These are phyloP conservation scores for Metarhizium guizhouense DNA, from an alignment of 2,329 filamentous ascomycete species.

Conservation along the genomic window DNA sequence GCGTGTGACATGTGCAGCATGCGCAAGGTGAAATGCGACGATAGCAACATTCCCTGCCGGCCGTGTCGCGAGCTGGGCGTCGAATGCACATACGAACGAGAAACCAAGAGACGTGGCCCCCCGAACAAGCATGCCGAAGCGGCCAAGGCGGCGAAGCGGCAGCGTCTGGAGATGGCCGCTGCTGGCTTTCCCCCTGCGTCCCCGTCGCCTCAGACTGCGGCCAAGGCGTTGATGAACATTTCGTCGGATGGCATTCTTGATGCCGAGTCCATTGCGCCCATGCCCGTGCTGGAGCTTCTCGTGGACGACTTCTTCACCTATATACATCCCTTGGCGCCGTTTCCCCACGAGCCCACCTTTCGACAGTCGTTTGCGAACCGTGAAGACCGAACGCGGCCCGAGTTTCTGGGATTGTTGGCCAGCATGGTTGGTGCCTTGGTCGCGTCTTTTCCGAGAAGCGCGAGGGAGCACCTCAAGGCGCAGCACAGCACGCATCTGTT, in stretches of 20 bases:
- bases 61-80: slow-evolving; percentile 49
- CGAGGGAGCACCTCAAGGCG: slow-evolving; percentile 57
- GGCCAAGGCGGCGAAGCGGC: slow-evolving; percentile 42
- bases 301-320: slow-evolving; percentile 80
- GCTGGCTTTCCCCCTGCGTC: slow-evolving; percentile 17
- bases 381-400: slow-evolving; percentile 55
- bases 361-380: slow-evolving; percentile 57
- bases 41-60: slow-evolving; percentile 44
- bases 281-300: slow-evolving; percentile 57
- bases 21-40: slow-evolving; percentile 54
- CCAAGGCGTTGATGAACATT: slow-evolving; percentile 40
- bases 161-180: slow-evolving; percentile 25
- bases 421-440: slow-evolving; percentile 70
- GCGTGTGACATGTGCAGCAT: slow-evolving; percentile 55
- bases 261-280: slow-evolving; percentile 62
- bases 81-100: slow-evolving; percentile 47
- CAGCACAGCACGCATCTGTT: slow-evolving; percentile 57
- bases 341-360: slow-evolving; percentile 73
- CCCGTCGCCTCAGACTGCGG: slow-evolving; percentile 36
- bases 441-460: slow-evolving; percentile 66
- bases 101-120: slow-evolving; percentile 49
- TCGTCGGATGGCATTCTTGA: slow-evolving; percentile 35
- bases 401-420: slow-evolving; percentile 61
- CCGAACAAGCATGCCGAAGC: slow-evolving; percentile 51
- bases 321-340: slow-evolving; percentile 67